Evolutionary conservation across 1,139 yeast species (phyloP).

Genomic region (Starmera stellimalicola): DNA sequence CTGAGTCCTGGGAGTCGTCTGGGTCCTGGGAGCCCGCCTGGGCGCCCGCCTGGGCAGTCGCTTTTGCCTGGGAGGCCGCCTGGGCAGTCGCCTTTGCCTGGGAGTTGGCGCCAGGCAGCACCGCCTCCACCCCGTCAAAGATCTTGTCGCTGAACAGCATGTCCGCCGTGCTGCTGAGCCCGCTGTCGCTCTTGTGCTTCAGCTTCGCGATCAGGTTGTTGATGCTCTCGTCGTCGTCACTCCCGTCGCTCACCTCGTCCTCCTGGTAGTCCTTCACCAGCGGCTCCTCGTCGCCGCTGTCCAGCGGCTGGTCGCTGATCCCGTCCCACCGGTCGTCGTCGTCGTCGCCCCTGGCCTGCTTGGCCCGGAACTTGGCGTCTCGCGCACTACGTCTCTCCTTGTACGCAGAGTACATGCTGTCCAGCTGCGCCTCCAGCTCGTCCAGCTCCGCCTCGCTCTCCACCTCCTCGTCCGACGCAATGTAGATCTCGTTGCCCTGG

Average conservation of each 20-base stretch:
- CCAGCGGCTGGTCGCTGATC: conserved; percentile 38
- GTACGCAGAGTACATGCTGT: conserved; percentile 69
- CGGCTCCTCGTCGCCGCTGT: conserved; percentile 29
- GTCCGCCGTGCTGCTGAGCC: conserved; percentile 63
- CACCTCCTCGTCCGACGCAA: conserved; percentile 33
- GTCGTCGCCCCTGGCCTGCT: conserved; percentile 70
- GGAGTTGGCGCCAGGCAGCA: conserved; percentile 22
- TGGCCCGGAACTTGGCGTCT: conserved; percentile 74
- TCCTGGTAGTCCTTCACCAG: conserved; percentile 28
- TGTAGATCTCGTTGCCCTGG: conserved; percentile 43
- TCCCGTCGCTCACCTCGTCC: conserved; percentile 26
- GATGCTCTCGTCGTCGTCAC: conserved; percentile 72
- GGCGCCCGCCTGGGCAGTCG: too few relatives aligned
- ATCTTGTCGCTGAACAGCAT: conserved; percentile 73
- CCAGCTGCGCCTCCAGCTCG: conserved; percentile 70
- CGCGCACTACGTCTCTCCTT: conserved; percentile 69
- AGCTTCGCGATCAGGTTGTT: conserved; percentile 49
- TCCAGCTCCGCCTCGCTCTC: conserved; percentile 59
- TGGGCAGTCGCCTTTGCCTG: too few relatives aligned
- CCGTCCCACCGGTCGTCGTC: conserved; percentile 89
- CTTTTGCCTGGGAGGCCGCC: too few relatives aligned
- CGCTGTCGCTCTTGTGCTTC: conserved; percentile 36
- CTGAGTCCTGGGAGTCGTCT: conserved; percentile 30
- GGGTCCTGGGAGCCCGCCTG: conserved; percentile 25
- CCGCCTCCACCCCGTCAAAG: conserved; percentile 55